phyloP scores from a whole-genome alignment of 2,329 filamentous ascomycete genomes.

The Ploettnerulaceae sp. region DNA sequence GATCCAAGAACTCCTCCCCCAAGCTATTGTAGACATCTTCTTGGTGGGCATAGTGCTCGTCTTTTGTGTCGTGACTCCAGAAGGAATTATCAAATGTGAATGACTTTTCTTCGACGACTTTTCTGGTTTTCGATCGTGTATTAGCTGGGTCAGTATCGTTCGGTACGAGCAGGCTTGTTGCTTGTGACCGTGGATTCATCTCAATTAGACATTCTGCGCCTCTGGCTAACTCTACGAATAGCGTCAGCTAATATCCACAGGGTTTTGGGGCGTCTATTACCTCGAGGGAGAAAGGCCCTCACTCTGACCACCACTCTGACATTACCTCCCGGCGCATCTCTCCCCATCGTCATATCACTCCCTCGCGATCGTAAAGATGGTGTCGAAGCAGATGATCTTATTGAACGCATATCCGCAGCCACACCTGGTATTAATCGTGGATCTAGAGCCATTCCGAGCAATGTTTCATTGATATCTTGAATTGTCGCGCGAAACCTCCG shows the following conservation, averaged over 20 bases:
- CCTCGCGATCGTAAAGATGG: conserved; percentile 72
- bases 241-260: background rate
- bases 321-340: conserved; percentile 60
- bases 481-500: conserved; percentile 26
- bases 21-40: conserved; percentile 91
- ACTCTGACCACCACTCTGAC: conserved; percentile 80
- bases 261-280: conserved; percentile 40
- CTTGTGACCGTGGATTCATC: conserved; percentile 85
- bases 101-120: conserved; percentile 76
- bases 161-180: conserved; percentile 74
- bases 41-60: conserved; percentile 85
- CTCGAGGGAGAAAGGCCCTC: conserved; percentile 71
- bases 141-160: conserved; percentile 50
- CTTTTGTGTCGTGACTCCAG: conserved; percentile 81
- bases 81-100: conserved; percentile 98
- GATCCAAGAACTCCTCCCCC: conserved; percentile 94
- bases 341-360: conserved; percentile 49
- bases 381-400: conserved; percentile 68
- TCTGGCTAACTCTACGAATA: conserved; percentile 66
- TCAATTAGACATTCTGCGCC: conserved; percentile 79
- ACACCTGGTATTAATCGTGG: conserved; percentile 43
- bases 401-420: conserved; percentile 35
- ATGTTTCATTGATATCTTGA: conserved; percentile 30
- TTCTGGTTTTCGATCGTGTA: conserved; percentile 60
- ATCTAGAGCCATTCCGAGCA: conserved; percentile 39